These are phyloP conservation scores for Metschnikowia lachancei DNA, from an alignment of 805 yeast genomes.

Conservation along the genomic window DNA sequence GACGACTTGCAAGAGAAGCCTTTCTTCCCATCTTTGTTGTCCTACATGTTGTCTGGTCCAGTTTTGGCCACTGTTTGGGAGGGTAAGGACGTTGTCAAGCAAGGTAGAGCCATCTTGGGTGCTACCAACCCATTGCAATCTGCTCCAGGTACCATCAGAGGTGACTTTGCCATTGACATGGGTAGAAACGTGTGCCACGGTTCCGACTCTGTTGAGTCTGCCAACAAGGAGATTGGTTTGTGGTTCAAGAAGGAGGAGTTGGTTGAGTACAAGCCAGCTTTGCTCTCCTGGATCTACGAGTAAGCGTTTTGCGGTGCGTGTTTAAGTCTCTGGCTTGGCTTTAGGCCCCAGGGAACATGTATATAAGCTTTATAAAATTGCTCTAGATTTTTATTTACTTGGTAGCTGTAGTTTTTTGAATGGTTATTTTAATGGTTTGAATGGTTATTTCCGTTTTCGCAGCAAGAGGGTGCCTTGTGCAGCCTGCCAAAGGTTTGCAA, in stretches of 20 bases:
- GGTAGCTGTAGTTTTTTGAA: no score
- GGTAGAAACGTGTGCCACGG: conserved; percentile 99
- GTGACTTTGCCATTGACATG: conserved; percentile 96
- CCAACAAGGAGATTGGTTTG: conserved; percentile 89
- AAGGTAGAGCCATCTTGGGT: conserved; percentile 96
- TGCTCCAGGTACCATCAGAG: conserved; percentile 99
- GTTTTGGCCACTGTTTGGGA: conserved; percentile 99
- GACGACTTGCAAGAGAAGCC: conserved; percentile 93
- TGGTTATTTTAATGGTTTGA: no score
- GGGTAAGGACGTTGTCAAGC: conserved; percentile 99
- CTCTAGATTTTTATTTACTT: no score
- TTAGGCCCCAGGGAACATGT: no score
- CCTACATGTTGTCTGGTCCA: conserved; percentile 98
- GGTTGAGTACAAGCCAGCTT: conserved; percentile 84
- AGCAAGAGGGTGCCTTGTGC: no score
- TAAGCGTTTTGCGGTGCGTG: conserved; percentile 35
- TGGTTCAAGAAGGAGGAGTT: conserved; percentile 99
- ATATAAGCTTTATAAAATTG: no score
- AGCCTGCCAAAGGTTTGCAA: no score
- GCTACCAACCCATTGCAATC: conserved; percentile 98
- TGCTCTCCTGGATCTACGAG: conserved; percentile 91
- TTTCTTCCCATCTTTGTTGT: conserved; percentile 94
- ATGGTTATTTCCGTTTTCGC: no score
- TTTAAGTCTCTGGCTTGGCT: no score
- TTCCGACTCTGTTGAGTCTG: conserved; percentile 98